These are phyloP conservation scores for Haplosporangium gracile DNA, from an alignment of 192 early-diverging fungal species.

Conservation along the genomic window DNA sequence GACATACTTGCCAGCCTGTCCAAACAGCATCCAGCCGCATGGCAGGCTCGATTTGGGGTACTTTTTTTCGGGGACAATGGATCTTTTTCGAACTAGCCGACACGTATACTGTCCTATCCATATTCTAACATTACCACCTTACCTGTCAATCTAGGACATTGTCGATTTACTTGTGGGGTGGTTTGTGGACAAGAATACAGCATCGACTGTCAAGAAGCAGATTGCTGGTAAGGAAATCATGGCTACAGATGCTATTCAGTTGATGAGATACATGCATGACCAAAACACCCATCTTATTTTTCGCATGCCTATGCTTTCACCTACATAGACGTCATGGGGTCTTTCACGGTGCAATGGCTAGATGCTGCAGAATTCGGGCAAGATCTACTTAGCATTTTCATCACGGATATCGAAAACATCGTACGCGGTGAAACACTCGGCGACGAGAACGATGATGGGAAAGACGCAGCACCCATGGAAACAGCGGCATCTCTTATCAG, in stretches of 20 bases:
- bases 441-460: background rate
- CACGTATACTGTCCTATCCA: background rate
- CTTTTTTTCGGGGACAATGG: background rate
- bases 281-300: background rate
- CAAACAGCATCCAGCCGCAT: constrained; percentile 27
- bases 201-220: constrained; percentile 48
- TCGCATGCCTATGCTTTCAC: background rate
- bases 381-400: constrained; percentile 38
- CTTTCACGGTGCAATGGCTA: constrained; percentile 29
- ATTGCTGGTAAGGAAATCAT: constrained; percentile 61
- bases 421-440: background rate
- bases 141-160: constrained; percentile 54
- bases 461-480: constrained; percentile 4
- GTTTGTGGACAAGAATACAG: constrained; percentile 69
- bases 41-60: constrained; percentile 48
- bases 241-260: background rate
- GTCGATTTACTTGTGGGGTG: constrained; percentile 80
- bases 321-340: constrained; percentile 20
- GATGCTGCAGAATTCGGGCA: constrained; percentile 33
- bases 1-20: constrained; percentile 30
- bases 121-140: background rate
- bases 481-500: constrained; percentile 21
- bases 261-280: background rate
- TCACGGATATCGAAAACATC: constrained; percentile 36
- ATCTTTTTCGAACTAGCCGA: background rate